phyloP scores from a whole-genome alignment of 495 filamentous ascomycete species.

The Tuber umbilicatum region DNA sequence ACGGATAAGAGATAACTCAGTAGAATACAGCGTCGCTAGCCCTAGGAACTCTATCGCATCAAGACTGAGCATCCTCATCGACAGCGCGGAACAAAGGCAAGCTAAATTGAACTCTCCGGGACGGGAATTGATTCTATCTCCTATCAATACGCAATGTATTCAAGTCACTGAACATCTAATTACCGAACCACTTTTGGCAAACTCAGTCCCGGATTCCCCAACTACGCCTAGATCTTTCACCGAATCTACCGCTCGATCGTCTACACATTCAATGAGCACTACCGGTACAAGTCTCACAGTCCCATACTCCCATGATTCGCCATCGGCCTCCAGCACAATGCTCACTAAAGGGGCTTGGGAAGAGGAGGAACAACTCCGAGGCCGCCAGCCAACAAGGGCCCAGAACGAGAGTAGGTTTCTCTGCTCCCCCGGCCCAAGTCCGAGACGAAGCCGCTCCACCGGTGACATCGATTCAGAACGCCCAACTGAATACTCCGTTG shows the following conservation, averaged over 20 bases:
- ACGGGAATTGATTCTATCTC: constrained; percentile 30
- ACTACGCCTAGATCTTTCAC: not conserved
- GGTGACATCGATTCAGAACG: not conserved
- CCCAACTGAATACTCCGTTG: not conserved
- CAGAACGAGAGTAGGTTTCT: not conserved
- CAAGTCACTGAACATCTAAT: not conserved
- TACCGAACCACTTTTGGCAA: constrained; percentile 1
- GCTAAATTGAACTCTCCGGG: constrained; percentile 19
- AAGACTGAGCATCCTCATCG: not conserved
- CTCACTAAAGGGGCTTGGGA: not conserved
- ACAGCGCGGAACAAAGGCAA: not conserved
- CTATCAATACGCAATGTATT: constrained; percentile 20
- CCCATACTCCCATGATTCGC: not conserved
- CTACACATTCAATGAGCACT: not conserved
- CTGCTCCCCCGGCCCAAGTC: not conserved
- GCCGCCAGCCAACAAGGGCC: not conserved
- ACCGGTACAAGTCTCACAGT: not conserved
- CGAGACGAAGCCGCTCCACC: not conserved
- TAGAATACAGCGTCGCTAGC: not conserved
- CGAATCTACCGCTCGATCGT: not conserved
- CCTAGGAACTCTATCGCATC: not conserved
- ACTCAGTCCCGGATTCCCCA: not conserved
- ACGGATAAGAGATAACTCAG: not conserved
- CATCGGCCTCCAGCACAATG: not conserved
- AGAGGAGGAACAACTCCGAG: not conserved